Conservation (phyloP, 768 basidiomycete species). For the Phanerodontia chrysosporium region DNA sequence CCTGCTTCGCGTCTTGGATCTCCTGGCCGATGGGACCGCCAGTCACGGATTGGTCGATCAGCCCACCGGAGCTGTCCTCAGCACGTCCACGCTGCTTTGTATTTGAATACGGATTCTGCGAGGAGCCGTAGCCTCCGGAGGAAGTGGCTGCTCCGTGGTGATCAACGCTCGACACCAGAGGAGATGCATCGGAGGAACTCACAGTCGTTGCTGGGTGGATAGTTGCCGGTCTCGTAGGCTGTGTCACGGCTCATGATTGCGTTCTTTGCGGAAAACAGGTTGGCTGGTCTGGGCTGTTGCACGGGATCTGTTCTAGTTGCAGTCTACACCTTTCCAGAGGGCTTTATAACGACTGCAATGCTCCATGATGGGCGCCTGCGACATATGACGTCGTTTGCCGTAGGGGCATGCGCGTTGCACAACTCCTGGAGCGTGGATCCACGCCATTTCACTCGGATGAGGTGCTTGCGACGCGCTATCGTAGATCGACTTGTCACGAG, state of each 20-base stretch:
- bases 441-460: too few species aligned
- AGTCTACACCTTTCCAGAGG: neutral
- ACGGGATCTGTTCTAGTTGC: neutral
- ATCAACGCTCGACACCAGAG: neutral
- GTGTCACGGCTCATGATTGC: conserved; percentile 4
- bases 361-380: conserved; percentile 2
- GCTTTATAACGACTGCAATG: neutral
- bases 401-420: neutral
- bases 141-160: neutral
- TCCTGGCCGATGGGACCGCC: conserved; percentile 19
- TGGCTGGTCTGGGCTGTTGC: neutral
- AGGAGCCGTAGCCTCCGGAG: conserved; percentile 25
- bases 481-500: too few species aligned
- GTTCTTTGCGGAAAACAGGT: neutral
- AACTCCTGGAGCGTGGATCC: too few species aligned
- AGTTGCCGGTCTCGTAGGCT: conserved; percentile 21
- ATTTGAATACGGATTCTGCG: conserved; percentile 14
- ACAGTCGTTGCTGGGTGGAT: conserved; percentile 22
- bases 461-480: too few species aligned
- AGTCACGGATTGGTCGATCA: conserved; percentile 22
- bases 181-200: conserved; percentile 6
- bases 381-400: neutral
- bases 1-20: conserved; percentile 25
- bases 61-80: conserved; percentile 11
- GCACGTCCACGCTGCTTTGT: conserved; percentile 14